Evolutionary conservation across 179 eudicot genomes (phyloP), one percentile per base, ranked within the genome.

Genomic region (Drosera spatulata): DNA sequence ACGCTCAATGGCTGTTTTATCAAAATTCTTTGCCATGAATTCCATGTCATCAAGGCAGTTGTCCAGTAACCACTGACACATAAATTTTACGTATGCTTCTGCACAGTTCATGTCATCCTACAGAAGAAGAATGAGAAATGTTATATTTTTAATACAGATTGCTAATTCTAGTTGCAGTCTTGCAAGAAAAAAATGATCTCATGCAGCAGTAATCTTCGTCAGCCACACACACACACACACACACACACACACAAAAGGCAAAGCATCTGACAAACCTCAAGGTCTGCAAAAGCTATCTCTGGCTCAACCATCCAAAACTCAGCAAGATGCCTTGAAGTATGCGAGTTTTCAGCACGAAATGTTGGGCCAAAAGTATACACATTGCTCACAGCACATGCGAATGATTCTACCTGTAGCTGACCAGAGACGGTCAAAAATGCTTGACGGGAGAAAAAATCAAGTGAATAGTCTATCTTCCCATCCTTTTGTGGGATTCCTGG

Each of bases 261-360:
- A 39, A 48, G 54, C 3, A 13, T 56, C 6, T n/a, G 39, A 53
- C 61, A 41, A 64, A 91, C 98, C 91, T 88, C 69, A 42, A 91
- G 71, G 66, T 91, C 98, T 14, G 98, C 96, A 76, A 88, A 91
- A 39, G 98, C 96, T 14, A 91, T 77, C 78, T 91, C 98, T 52
- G 96, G 96, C 79, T 91, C 98, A 56, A 91, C 84, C 98, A 91
- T 91, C 98, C 98, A 91, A 66, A 91, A 85, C 50, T 91, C 98
- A 40, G 98, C 98, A 56, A 91, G 73, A 85, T 91, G 98, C 68
- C 98, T 84, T 15, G 98, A 72, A 39, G 98, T 91, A 63, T 91
- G 98, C 2, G 98, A 91, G 60, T 91, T 61, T 61, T 91, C 98
- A 55, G 98, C 98, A 52, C 98, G 87, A 65, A 91, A 91, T 3